These are phyloP conservation scores for Flaveria sonorensis DNA, from an alignment of 129 eudicot species.

Conservation along the genomic window DNA sequence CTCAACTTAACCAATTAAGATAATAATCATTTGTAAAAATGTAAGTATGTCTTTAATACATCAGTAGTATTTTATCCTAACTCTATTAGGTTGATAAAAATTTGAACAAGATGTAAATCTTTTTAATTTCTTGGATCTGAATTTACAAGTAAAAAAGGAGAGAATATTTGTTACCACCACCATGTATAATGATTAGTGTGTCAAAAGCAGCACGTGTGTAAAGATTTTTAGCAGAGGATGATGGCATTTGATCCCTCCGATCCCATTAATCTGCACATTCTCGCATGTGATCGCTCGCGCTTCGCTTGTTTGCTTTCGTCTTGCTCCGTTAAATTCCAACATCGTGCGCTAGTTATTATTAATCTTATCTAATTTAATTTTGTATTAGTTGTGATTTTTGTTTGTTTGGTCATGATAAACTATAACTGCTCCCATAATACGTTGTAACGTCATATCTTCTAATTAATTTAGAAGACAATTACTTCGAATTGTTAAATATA, in stretches of 20 bases:
- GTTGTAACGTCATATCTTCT: background rate
- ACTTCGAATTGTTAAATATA: background rate
- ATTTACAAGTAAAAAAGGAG: no score
- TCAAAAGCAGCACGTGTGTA: conserved; percentile 11
- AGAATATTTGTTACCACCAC: background rate
- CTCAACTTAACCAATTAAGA: no score
- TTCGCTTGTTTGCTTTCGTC: background rate
- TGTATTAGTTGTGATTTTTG: background rate
- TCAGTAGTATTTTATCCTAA: no score
- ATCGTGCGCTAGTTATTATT: background rate
- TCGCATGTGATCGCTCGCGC: conserved; percentile 8
- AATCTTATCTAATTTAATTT: background rate
- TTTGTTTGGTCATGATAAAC: background rate
- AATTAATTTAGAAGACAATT: background rate
- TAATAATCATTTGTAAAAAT: no score
- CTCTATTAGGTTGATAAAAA: no score
- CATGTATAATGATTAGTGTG: conserved; percentile 4
- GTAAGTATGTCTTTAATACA: no score
- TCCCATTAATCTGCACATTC: background rate
- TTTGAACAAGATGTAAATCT: no score
- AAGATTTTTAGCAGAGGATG: background rate
- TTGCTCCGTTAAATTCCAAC: conserved; percentile 2
- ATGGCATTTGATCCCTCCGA: conserved; percentile 6
- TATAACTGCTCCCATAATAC: background rate
- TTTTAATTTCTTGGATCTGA: no score